Evolutionary conservation across 2,329 filamentous ascomycete species (phyloP).

Genomic region (Trichoderma sp.): DNA sequence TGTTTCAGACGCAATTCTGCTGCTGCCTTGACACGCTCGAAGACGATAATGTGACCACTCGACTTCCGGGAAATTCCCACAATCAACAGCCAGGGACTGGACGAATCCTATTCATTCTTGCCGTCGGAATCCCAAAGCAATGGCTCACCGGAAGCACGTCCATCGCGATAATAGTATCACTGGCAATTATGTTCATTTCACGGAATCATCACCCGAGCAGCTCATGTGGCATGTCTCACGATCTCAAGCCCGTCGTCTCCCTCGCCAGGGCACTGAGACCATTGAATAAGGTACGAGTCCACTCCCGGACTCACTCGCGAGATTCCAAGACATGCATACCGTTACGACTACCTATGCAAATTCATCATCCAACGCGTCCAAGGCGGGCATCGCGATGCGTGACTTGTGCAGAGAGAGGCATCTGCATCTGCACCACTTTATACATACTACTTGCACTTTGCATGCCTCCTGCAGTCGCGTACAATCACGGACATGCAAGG

Average conservation of each 20-base stretch:
- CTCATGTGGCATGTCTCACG: not conserved
- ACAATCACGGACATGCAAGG: not conserved
- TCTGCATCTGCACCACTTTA: not conserved
- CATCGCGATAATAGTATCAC: not conserved
- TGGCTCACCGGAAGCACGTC: not conserved
- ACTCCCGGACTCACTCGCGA: not conserved
- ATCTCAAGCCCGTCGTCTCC: not conserved
- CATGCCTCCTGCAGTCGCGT: conserved; percentile 2
- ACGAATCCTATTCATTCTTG: conserved; percentile 15
- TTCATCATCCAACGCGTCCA: conserved; percentile 12
- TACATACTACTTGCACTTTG: not conserved
- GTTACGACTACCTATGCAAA: not conserved
- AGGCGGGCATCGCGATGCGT: conserved; percentile 16
- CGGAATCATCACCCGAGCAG: not conserved
- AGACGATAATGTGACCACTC: not conserved
- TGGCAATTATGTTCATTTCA: not conserved
- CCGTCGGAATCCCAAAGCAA: not conserved
- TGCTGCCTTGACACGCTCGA: not conserved
- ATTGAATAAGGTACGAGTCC: not conserved
- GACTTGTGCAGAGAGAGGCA: not conserved
- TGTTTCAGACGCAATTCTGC: not conserved
- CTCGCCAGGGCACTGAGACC: conserved; percentile 7
- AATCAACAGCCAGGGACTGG: conserved; percentile 1
- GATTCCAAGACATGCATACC: conserved; percentile 20
- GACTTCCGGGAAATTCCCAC: not conserved